Percentiles rank a stretch among this genome's conserved stretches.
These are phyloP conservation scores for Kondoa subrosea DNA, from an alignment of 768 basidiomycete species.

Conservation along the genomic window DNA sequence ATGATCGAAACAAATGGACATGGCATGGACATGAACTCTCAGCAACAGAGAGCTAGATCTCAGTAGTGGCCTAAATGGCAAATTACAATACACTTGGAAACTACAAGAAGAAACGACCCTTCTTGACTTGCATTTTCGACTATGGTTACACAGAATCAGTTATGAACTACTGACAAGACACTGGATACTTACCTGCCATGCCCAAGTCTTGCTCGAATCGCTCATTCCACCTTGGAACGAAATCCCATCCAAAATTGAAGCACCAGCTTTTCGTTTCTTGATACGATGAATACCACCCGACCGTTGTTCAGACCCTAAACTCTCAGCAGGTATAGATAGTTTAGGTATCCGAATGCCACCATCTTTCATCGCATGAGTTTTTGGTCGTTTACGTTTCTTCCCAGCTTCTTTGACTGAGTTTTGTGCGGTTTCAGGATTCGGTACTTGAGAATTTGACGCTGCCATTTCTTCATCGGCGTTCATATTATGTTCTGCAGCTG, in stretches of 20 bases:
- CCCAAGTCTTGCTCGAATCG: slow-evolving; percentile 47
- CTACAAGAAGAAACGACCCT: neutral
- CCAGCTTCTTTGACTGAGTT: neutral
- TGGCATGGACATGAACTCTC: neutral
- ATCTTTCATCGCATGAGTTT: slow-evolving; percentile 3
- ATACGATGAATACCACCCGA: slow-evolving; percentile 16
- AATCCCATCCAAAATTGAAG: slow-evolving; percentile 15
- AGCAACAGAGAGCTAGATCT: neutral
- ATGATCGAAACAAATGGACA: neutral
- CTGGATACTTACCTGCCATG: slow-evolving; percentile 40
- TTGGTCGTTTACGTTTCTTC: slow-evolving; percentile 19
- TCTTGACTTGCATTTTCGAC: neutral
- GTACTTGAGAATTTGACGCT: neutral
- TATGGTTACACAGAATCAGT: neutral
- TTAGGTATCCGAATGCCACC: slow-evolving; percentile 18
- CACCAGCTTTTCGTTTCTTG: slow-evolving; percentile 12
- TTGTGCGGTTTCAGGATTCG: neutral
- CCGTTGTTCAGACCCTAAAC: slow-evolving; percentile 7
- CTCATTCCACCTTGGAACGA: slow-evolving; percentile 23
- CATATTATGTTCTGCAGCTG: slow-evolving; percentile 1
- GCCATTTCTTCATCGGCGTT: neutral
- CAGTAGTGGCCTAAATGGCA: neutral
- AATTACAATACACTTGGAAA: neutral
- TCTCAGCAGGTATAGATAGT: slow-evolving; percentile 18
- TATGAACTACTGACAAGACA: neutral